A percentile compares a stretch with the other conserved stretches of the same genome.
These are phyloP conservation scores for Rhizopus microsporus DNA, from an alignment of 371 early-diverging fungal species.

Conservation along the genomic window DNA sequence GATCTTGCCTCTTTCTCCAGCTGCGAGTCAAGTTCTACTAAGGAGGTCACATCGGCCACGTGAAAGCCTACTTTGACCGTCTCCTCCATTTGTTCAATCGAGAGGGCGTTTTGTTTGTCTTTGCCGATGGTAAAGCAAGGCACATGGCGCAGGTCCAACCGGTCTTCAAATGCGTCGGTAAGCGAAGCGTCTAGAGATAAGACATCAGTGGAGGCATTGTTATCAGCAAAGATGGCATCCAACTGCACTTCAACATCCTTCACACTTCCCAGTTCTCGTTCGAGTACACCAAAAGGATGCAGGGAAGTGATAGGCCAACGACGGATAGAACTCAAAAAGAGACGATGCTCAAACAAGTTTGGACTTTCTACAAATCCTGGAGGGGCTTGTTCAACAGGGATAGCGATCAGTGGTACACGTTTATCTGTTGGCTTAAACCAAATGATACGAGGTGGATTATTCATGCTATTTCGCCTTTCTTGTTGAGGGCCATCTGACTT, in stretches of 20 bases:
- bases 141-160: slow-evolving; percentile 69
- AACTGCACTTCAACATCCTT: slow-evolving; percentile 68
- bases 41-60: slow-evolving; percentile 97
- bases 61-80: slow-evolving; percentile 90
- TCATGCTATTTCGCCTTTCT: slow-evolving; percentile 16
- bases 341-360: slow-evolving; percentile 49
- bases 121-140: slow-evolving; percentile 74
- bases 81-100: slow-evolving; percentile 60
- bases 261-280: slow-evolving; percentile 63
- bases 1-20: slow-evolving; percentile 90
- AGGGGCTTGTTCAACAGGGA: slow-evolving; percentile 72
- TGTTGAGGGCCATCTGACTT: slow-evolving; percentile 31
- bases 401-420: slow-evolving; percentile 76
- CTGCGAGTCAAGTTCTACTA: slow-evolving; percentile 82
- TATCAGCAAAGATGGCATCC: slow-evolving; percentile 69
- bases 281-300: slow-evolving; percentile 76
- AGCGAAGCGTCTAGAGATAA: slow-evolving; percentile 33
- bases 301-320: slow-evolving; percentile 72
- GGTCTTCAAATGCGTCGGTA: slow-evolving; percentile 3
- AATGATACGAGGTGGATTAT: slow-evolving; percentile 52
- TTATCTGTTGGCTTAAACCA: slow-evolving; percentile 88
- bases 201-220: slow-evolving; percentile 47
- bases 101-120: slow-evolving; percentile 93
- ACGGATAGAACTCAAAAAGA: slow-evolving; percentile 67
- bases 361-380: slow-evolving; percentile 65